Percentiles rank a stretch among this genome's conserved stretches.
These are phyloP conservation scores for Trichophyton rubrum DNA, from an alignment of 2,329 filamentous ascomycete genomes.

Conservation along the genomic window DNA sequence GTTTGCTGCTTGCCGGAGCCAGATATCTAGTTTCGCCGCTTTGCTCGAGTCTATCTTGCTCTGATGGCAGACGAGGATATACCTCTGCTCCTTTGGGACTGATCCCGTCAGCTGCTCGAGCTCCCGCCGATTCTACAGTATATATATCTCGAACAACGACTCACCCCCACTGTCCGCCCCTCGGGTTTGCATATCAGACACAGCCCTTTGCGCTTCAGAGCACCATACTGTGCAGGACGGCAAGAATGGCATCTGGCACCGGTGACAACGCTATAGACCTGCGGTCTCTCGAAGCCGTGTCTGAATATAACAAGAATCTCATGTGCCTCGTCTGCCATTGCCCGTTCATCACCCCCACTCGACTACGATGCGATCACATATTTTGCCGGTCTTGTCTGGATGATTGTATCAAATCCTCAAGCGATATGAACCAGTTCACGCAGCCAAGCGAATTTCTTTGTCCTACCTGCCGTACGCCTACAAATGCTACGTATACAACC, in stretches of 20 bases:
- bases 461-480: constrained; percentile 44
- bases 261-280: constrained; percentile 36
- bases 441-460: constrained; percentile 33
- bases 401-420: constrained; percentile 32
- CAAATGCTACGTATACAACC: constrained; percentile 25
- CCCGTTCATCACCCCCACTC: constrained; percentile 47
- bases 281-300: constrained; percentile 46
- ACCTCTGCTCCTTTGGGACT: not conserved
- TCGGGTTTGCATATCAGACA: not conserved
- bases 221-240: not conserved
- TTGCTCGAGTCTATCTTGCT: not conserved
- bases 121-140: not conserved
- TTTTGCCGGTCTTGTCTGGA: constrained; percentile 50
- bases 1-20: no score
- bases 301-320: constrained; percentile 45
- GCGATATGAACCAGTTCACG: constrained; percentile 11
- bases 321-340: constrained; percentile 54
- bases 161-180: not conserved
- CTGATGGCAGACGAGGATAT: not conserved
- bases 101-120: not conserved
- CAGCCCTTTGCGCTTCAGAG: not conserved
- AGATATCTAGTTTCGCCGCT: not conserved
- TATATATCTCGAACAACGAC: not conserved
- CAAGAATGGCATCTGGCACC: not conserved
- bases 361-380: constrained; percentile 50